phyloP scores from a whole-genome alignment of 805 yeast genomes.

The Wickerhamomyces xylosicus region DNA sequence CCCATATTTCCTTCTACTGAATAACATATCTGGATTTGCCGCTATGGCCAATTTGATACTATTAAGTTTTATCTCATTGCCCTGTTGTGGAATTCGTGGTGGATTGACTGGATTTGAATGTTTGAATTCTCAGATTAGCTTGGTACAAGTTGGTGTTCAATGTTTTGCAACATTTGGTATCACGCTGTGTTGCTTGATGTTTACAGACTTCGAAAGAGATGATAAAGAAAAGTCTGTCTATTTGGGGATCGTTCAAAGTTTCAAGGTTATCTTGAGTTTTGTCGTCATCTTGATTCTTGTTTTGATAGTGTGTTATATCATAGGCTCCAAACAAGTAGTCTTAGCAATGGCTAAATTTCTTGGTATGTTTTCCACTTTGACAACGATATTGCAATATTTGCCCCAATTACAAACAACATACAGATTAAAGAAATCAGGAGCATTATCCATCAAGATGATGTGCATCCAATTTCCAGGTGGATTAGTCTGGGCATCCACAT shows the following conservation, averaged over 20 bases:
- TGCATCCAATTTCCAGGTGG: conserved; percentile 87
- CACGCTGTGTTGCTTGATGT: conserved; percentile 40
- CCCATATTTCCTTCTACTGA: conserved; percentile 60
- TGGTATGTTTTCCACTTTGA: conserved; percentile 54
- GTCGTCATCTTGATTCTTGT: conserved; percentile 21
- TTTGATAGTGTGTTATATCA: conserved; percentile 23
- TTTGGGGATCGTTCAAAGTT: conserved; percentile 16
- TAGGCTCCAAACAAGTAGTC: conserved; percentile 4
- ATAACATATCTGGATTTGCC: conserved; percentile 58
- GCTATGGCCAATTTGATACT: conserved; percentile 58
- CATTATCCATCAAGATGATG: conserved; percentile 74
- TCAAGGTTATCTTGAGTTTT: conserved; percentile 30
- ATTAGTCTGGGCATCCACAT: conserved; percentile 62
- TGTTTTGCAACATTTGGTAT: conserved; percentile 49
- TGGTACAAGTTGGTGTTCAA: conserved; percentile 59
- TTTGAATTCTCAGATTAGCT: conserved; percentile 51
- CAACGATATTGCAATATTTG: conserved; percentile 63
- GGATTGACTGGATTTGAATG: conserved; percentile 48
- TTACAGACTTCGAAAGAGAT: conserved; percentile 35
- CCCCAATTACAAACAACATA: conserved; percentile 75
- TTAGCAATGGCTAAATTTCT: conserved; percentile 43
- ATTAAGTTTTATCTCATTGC: conserved; percentile 47
- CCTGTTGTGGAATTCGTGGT: conserved; percentile 49
- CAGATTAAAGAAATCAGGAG: conserved; percentile 64
- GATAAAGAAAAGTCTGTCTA: conserved; percentile 28